A percentile compares a stretch with the other conserved stretches of the same genome.
phyloP scores from a whole-genome alignment of 2,329 filamentous ascomycete genomes.

The Cercospora zeina region DNA sequence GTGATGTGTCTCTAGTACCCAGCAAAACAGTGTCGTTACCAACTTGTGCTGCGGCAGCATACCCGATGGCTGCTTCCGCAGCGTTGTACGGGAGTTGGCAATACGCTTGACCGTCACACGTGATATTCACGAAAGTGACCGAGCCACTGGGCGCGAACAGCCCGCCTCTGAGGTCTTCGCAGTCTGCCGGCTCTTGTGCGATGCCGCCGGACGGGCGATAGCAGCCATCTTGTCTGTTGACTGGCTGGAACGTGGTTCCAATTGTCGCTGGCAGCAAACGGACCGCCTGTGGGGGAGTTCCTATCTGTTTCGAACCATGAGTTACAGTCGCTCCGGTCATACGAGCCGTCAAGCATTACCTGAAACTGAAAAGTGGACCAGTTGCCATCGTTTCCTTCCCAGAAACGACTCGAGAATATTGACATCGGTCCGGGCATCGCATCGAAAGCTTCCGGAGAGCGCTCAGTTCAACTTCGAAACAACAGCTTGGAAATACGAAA shows the following conservation, averaged over 20 bases:
- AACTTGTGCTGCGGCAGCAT: neutral
- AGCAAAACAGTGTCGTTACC: slow-evolving; percentile 9
- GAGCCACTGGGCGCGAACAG: neutral
- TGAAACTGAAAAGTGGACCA: slow-evolving; percentile 69
- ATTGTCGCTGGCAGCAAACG: slow-evolving; percentile 65
- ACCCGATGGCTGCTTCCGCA: neutral
- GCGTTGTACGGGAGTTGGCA: slow-evolving; percentile 10
- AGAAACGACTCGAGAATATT: neutral
- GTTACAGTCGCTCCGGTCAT: neutral
- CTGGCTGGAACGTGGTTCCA: slow-evolving; percentile 68
- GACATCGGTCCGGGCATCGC: neutral
- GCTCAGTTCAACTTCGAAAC: neutral
- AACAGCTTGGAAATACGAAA: neutral
- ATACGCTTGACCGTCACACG: neutral
- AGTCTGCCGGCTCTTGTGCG: neutral
- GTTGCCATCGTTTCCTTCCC: slow-evolving; percentile 54
- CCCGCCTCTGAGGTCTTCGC: slow-evolving; percentile 9
- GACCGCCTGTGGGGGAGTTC: slow-evolving; percentile 54
- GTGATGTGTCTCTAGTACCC: neutral
- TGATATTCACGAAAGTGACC: neutral
- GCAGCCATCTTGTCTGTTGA: slow-evolving; percentile 61
- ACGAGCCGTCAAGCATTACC: neutral
- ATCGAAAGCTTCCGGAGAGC: neutral
- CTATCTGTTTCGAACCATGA: slow-evolving; percentile 46
- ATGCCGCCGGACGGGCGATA: slow-evolving; percentile 15